Conservation (phyloP, 129 eudicot species). For the Tagetes erecta region DNA sequence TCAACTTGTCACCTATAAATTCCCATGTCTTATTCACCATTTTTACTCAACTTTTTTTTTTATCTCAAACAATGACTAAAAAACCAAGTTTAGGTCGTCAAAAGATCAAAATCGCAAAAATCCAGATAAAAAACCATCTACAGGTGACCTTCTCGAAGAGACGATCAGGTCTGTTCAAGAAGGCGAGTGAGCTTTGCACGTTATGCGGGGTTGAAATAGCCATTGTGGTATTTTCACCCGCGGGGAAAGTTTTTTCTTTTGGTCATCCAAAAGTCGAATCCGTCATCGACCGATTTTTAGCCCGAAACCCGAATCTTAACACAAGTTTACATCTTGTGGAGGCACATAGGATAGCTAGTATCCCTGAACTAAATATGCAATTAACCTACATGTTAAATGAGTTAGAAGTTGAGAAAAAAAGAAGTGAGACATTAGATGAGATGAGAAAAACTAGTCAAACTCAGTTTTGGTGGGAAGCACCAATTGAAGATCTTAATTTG, state of each 20-base stretch:
- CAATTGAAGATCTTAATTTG: constrained; percentile 35
- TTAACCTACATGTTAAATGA: constrained; percentile 46
- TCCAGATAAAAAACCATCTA: constrained; percentile 50
- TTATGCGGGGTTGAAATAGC: constrained; percentile 66
- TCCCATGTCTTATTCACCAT: constrained; percentile 17
- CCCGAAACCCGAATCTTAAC: constrained; percentile 32
- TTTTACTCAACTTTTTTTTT: constrained; percentile 19
- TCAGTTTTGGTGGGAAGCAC: constrained; percentile 69
- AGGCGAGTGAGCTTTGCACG: constrained; percentile 68
- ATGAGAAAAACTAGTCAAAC: constrained; percentile 47
- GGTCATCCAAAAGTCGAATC: constrained; percentile 66
- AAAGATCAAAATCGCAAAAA: constrained; percentile 51
- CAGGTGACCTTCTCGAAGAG: constrained; percentile 71
- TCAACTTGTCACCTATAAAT: constrained; percentile 27
- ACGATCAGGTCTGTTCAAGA: constrained; percentile 65
- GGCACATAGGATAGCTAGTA: constrained; percentile 42
- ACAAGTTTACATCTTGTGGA: constrained; percentile 40
- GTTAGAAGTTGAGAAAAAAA: constrained; percentile 47
- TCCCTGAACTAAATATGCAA: constrained; percentile 50
- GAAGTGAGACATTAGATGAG: constrained; percentile 47
- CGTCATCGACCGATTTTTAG: constrained; percentile 42
- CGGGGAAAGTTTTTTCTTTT: constrained; percentile 57
- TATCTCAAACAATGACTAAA: constrained; percentile 40
- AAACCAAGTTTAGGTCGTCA: constrained; percentile 61
- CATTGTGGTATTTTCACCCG: constrained; percentile 65